Base-by-base conservation (phyloP, 371 early-diverging fungal species). In the Blastocladiella emersonii region DNA sequence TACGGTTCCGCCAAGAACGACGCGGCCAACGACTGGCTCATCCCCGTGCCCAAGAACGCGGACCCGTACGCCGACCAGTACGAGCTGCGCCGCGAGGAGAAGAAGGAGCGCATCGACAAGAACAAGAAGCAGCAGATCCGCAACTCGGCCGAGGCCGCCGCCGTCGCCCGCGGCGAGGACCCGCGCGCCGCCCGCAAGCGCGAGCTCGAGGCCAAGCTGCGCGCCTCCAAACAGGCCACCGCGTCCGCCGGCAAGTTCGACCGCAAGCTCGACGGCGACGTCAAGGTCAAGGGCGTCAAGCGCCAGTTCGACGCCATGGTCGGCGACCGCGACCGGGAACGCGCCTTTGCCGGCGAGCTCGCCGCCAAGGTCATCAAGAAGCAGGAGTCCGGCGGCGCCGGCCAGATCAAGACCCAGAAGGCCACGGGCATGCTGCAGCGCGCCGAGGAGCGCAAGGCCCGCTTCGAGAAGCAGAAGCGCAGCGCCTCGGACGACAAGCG, bases 241-340 rank as follows among this genome's bases (percentile, higher is more conserved):
- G 97, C 97, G 17, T 85, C 86, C 65, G 64, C 89, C 68, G 97
- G 97, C 65, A 85, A 85, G 69, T 95, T 95, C 68, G 95, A 96
- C 73, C 75, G 76, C 61, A 73, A 78, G 59, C 70, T 91, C 36
- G 79, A 86, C 66, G 88, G 87, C 55, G 91, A 88, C 65, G 59
- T 80, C 41, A 92, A 92, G 78, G 69, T 82, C 70, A 88, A 85
- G 80, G 86, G 89, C 37, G 71, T 81, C 36, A 90, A 86, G 74
- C 76, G 88, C 63, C 68, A 79, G 79, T 86, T 84, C 66, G 78
- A 73, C 32, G 75, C 84, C 45, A 81, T 71, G 19, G 74, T 82
- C 45, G 72, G 72, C 30, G 81, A 79, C 68, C 61, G 72, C 2
- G 78, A 76, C 62, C 74, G 73, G 61, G 87, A 87, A 66, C 84